phyloP scores from a whole-genome alignment of 73 alveolate species.

The Symbiodinium natans region DNA sequence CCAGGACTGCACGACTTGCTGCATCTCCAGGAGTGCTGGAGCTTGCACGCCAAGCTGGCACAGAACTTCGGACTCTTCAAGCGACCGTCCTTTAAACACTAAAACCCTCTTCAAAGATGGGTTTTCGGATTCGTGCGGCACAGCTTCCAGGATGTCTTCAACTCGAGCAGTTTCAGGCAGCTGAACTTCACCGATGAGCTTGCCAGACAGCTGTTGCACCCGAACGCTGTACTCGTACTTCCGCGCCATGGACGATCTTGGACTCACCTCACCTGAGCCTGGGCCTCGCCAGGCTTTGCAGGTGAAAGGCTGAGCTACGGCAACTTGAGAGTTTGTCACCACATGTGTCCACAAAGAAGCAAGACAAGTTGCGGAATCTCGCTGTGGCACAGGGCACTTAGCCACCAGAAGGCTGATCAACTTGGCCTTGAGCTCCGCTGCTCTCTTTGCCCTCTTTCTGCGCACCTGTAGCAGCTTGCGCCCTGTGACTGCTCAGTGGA shows the following conservation, averaged over 20 bases:
- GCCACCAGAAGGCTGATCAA: too few relatives aligned
- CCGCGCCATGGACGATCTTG: neutral
- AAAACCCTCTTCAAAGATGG: neutral
- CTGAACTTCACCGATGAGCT: slow-evolving; percentile 11
- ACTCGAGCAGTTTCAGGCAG: slow-evolving; percentile 1
- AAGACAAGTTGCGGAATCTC: too few relatives aligned
- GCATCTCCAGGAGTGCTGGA: neutral
- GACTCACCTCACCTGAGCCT: neutral
- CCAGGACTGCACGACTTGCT: neutral
- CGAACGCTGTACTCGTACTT: neutral
- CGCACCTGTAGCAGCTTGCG: too few relatives aligned
- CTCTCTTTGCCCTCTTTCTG: slow-evolving; percentile 12
- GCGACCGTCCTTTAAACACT: slow-evolving; percentile 17
- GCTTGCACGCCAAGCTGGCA: neutral
- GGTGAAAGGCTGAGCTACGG: too few relatives aligned
- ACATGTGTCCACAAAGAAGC: too few relatives aligned
- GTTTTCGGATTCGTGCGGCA: neutral
- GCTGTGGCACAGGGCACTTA: too few relatives aligned
- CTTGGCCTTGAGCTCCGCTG: too few relatives aligned
- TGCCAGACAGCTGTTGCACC: slow-evolving; percentile 9
- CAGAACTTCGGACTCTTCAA: neutral
- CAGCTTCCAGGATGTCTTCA: neutral
- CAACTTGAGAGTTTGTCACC: too few relatives aligned
- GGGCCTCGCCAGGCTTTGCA: slow-evolving; percentile 9
- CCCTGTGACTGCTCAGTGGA: too few relatives aligned